These are phyloP conservation scores for Akanthomyces muscarius DNA, from an alignment of 2,329 filamentous ascomycete species.

Conservation along the genomic window DNA sequence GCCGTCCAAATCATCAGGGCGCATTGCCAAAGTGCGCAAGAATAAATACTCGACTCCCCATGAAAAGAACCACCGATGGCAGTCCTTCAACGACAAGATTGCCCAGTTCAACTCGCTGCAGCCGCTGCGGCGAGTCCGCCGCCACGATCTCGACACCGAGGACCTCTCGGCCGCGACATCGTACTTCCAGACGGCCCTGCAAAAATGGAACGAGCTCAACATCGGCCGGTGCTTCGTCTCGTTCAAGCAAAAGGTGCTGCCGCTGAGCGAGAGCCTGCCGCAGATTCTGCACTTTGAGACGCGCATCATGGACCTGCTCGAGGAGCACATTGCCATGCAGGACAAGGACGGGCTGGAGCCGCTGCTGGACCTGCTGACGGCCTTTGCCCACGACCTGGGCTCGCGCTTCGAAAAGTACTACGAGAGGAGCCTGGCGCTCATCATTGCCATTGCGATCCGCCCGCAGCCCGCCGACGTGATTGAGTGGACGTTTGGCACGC, in stretches of 20 bases:
- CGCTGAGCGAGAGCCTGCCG: slow-evolving; percentile 82
- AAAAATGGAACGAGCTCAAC: slow-evolving; percentile 90
- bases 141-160: slow-evolving; percentile 76
- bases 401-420: slow-evolving; percentile 86
- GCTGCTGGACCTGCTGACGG: slow-evolving; percentile 79
- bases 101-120: slow-evolving; percentile 86
- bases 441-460: slow-evolving; percentile 73
- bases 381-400: slow-evolving; percentile 92
- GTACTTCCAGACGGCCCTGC: slow-evolving; percentile 76
- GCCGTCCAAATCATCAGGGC: slow-evolving; percentile 60
- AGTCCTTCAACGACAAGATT: slow-evolving; percentile 87
- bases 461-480: slow-evolving; percentile 82
- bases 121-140: slow-evolving; percentile 83
- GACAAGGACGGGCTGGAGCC: slow-evolving; percentile 82
- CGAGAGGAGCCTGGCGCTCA: slow-evolving; percentile 65
- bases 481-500: slow-evolving; percentile 92
- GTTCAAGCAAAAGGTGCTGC: slow-evolving; percentile 71
- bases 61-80: slow-evolving; percentile 81
- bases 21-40: slow-evolving; percentile 66
- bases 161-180: slow-evolving; percentile 74
- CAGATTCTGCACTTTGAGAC: slow-evolving; percentile 90
- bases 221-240: slow-evolving; percentile 73
- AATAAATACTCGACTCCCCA: slow-evolving; percentile 68
- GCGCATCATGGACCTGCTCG: slow-evolving; percentile 74
- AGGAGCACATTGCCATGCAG: slow-evolving; percentile 69